Evolutionary conservation across 75 land plant species (phyloP).

Genomic region (Pseudotsuga menziesii): DNA sequence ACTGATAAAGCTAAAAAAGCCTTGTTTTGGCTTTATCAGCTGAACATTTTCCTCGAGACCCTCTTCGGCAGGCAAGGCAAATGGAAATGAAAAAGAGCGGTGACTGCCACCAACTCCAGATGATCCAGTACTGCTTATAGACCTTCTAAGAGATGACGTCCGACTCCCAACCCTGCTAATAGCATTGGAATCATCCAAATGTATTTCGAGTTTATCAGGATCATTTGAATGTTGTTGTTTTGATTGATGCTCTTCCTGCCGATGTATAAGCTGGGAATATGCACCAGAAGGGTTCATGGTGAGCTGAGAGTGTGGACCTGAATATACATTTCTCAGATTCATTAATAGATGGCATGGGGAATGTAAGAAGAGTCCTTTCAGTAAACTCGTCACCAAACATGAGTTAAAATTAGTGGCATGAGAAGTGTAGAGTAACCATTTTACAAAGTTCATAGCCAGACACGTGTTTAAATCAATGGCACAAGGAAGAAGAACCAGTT

Average conservation of each 20-base stretch:
- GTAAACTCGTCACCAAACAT: too few species aligned
- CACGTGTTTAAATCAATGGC: too few species aligned
- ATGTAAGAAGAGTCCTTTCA: too few species aligned
- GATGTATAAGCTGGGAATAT: not conserved
- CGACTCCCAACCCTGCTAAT: slow-evolving; percentile 10
- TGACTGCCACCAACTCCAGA: slow-evolving; percentile 21
- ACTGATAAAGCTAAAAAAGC: too few species aligned
- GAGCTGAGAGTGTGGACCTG: not conserved
- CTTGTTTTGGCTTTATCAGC: too few species aligned
- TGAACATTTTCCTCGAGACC: not conserved
- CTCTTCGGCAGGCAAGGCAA: slow-evolving; percentile 11
- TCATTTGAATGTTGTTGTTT: not conserved
- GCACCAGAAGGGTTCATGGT: not conserved
- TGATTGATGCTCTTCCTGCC: not conserved
- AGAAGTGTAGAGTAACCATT: too few species aligned
- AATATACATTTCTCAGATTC: too few species aligned
- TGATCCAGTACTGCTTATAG: slow-evolving; percentile 19
- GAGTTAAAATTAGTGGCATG: too few species aligned
- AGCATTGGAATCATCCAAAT: slow-evolving; percentile 15
- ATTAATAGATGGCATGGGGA: too few species aligned
- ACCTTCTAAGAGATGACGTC: slow-evolving; percentile 10
- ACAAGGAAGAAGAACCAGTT: too few species aligned
- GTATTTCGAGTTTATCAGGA: not conserved
- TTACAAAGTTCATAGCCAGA: too few species aligned
- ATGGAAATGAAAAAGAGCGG: slow-evolving; percentile 13